Evolutionary conservation across 768 basidiomycete species (phyloP).

Genomic region (Psilocybe cubensis): DNA sequence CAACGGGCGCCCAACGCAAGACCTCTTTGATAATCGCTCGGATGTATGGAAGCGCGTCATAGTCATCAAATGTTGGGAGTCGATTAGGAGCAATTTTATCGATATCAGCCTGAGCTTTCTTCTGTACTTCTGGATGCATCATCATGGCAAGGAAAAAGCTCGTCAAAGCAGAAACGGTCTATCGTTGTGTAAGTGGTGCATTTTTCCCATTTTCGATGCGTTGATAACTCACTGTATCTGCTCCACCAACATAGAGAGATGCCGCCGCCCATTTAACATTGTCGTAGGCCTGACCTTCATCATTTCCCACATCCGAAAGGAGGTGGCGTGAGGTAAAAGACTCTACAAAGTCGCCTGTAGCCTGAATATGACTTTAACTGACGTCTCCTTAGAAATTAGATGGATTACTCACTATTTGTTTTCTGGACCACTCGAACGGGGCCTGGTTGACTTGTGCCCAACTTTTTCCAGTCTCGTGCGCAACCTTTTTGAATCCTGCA

Average conservation of each 20-base stretch:
- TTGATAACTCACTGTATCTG: slow-evolving; percentile 38
- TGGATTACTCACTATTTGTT: slow-evolving; percentile 29
- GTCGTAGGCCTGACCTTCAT: slow-evolving; percentile 27
- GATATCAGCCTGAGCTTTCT: slow-evolving; percentile 42
- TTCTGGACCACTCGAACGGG: slow-evolving; percentile 36
- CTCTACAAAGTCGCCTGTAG: slow-evolving; percentile 10
- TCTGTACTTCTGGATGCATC: slow-evolving; percentile 39
- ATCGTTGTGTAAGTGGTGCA: not conserved
- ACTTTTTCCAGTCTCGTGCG: slow-evolving; percentile 16
- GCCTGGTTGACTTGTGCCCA: slow-evolving; percentile 23
- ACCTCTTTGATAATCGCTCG: slow-evolving; percentile 42
- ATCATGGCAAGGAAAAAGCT: slow-evolving; percentile 44
- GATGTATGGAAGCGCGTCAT: slow-evolving; percentile 35
- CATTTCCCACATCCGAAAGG: slow-evolving; percentile 24
- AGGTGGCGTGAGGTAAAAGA: slow-evolving; percentile 37
- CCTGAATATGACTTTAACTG: not conserved
- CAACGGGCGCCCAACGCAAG: slow-evolving; percentile 36
- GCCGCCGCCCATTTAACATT: slow-evolving; percentile 31
- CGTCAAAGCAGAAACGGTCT: slow-evolving; percentile 38
- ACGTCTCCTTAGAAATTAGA: too few relatives aligned
- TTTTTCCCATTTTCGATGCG: slow-evolving; percentile 1
- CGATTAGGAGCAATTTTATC: slow-evolving; percentile 35
- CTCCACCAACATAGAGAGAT: slow-evolving; percentile 38
- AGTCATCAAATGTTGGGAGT: slow-evolving; percentile 38
- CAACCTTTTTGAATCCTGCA: slow-evolving; percentile 40